A percentile compares a stretch with the other conserved stretches of the same genome.
Conservation (phyloP, 1,284 basidiomycete genomes). For the Trametes versicolor region DNA sequence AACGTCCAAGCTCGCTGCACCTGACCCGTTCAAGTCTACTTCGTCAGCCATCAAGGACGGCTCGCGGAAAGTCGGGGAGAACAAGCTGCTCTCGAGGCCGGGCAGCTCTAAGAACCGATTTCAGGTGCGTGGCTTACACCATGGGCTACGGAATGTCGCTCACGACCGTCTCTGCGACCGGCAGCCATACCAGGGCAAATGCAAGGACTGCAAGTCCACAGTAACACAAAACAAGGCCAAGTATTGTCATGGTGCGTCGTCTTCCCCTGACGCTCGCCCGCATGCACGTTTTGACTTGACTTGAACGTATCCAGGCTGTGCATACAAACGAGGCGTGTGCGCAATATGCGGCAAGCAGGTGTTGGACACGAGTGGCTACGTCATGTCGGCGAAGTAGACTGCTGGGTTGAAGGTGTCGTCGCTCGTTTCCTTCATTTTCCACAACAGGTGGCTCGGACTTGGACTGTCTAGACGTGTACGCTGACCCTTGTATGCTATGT, state of each 20-base stretch:
- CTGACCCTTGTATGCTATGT: conserved; percentile 32
- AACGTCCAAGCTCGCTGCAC: conserved; percentile 83
- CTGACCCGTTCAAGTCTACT: conserved; percentile 81
- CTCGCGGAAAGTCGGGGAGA: conserved; percentile 78
- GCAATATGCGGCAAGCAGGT: conserved; percentile 87
- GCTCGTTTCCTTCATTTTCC: conserved; percentile 1
- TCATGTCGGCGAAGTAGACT: conserved; percentile 82
- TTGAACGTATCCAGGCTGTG: conserved; percentile 65
- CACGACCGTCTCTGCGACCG: conserved; percentile 21
- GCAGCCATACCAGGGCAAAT: conserved; percentile 84
- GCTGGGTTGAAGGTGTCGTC: conserved; percentile 11
- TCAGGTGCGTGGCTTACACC: conserved; percentile 57
- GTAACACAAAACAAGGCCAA: conserved; percentile 86
- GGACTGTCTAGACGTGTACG: conserved; percentile 34
- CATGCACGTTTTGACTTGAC: conserved; percentile 14
- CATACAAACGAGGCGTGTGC: conserved; percentile 85
- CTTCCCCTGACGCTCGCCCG: conserved; percentile 1
- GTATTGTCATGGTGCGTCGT: conserved; percentile 79
- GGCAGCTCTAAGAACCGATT: conserved; percentile 74
- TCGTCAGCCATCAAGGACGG: conserved; percentile 80
- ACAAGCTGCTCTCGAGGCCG: conserved; percentile 76
- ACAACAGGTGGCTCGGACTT: conserved; percentile 20
- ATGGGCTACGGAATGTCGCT: conserved; percentile 16
- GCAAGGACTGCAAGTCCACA: conserved; percentile 84
- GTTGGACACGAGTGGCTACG: conserved; percentile 82